These are phyloP conservation scores for Barnettozyma californica DNA, from an alignment of 805 yeast genomes.

Conservation along the genomic window DNA sequence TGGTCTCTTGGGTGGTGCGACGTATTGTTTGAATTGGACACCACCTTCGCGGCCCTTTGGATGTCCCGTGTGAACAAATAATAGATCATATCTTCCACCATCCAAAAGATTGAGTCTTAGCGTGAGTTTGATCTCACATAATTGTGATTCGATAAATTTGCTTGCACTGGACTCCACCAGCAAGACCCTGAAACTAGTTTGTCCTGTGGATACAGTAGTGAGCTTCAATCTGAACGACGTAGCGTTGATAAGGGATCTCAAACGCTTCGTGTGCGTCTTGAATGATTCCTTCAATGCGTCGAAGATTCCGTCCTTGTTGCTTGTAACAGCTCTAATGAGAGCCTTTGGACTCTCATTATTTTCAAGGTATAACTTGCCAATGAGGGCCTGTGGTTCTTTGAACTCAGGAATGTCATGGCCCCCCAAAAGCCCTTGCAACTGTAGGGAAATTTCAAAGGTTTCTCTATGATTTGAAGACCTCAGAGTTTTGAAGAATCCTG, in stretches of 20 bases:
- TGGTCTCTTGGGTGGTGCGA: neutral
- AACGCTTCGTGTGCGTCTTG: neutral
- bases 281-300: neutral
- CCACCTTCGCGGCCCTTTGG: neutral
- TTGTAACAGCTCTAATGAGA: neutral
- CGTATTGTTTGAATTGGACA: neutral
- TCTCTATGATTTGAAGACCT: neutral
- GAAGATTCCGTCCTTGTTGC: neutral
- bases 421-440: neutral
- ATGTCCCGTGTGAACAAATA: neutral
- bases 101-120: neutral
- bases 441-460: neutral
- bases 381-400: neutral
- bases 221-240: neutral
- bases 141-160: neutral
- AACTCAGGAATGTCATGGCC: neutral
- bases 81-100: neutral
- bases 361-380: neutral
- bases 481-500: neutral
- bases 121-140: neutral
- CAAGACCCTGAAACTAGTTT: neutral
- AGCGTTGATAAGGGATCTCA: neutral
- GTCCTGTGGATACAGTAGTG: neutral
- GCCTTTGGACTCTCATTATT: neutral
- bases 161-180: neutral